A percentile compares a stretch with the other conserved stretches of the same genome.
Evolutionary conservation across 2,329 filamentous ascomycete genomes (phyloP).

Genomic region (Trichophyton benhamiae): DNA sequence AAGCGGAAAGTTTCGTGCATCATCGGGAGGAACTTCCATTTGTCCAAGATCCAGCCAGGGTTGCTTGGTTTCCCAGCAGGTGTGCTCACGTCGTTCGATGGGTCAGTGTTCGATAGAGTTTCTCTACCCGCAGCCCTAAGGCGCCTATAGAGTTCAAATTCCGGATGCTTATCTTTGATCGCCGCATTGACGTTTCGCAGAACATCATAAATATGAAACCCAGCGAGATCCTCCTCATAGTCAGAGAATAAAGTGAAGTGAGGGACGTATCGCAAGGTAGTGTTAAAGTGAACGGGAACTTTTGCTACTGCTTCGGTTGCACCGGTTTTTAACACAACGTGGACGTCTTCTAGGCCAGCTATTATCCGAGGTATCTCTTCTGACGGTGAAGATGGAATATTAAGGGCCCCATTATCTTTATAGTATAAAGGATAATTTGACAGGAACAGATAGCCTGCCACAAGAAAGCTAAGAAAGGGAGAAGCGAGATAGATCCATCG

Average conservation of each 20-base stretch:
- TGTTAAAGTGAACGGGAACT: constrained; percentile 43
- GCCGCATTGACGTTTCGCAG: constrained; percentile 34
- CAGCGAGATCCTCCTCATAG: constrained; percentile 41
- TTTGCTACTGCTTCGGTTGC: constrained; percentile 46
- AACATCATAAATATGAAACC: constrained; percentile 40
- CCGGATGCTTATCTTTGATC: constrained; percentile 30
- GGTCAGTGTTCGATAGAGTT: constrained; percentile 26
- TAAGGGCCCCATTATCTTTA: not conserved
- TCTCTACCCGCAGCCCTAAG: constrained; percentile 33
- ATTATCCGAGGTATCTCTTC: not conserved
- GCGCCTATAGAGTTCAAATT: constrained; percentile 43
- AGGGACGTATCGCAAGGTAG: constrained; percentile 44
- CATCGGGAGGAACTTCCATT: constrained; percentile 48
- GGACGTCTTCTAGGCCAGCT: constrained; percentile 36
- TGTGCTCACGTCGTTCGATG: constrained; percentile 24
- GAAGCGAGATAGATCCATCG: not conserved
- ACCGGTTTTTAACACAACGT: constrained; percentile 47
- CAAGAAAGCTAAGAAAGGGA: not conserved
- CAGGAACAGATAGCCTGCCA: not conserved
- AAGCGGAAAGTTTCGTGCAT: constrained; percentile 37
- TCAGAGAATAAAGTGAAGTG: constrained; percentile 49
- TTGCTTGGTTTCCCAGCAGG: constrained; percentile 35
- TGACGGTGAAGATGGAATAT: not conserved
- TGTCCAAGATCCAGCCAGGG: constrained; percentile 41
- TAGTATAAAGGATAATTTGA: not conserved